phyloP scores from a whole-genome alignment of 805 yeast genomes.

The Maudiozyma saulgeensis region DNA sequence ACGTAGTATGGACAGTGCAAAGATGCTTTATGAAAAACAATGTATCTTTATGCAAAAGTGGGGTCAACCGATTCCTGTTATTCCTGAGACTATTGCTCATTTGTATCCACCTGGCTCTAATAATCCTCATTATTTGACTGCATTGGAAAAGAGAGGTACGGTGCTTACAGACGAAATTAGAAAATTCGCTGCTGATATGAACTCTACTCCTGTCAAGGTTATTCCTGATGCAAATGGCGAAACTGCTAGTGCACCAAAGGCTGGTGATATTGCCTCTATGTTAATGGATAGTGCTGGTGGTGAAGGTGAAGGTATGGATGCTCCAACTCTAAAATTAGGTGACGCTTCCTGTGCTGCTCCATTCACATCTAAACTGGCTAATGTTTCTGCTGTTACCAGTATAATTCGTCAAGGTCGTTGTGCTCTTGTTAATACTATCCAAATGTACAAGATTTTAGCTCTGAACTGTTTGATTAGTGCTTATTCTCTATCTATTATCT shows the following conservation, averaged over 20 bases:
- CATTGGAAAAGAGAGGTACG: conserved; percentile 78
- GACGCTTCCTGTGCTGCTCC: conserved; percentile 99
- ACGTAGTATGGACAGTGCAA: conserved; percentile 53
- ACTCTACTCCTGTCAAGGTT: conserved; percentile 31
- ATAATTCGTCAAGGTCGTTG: conserved; percentile 97
- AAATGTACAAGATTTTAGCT: conserved; percentile 97
- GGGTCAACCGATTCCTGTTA: conserved; percentile 76
- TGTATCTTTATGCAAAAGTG: conserved; percentile 67
- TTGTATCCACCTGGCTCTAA: conserved; percentile 90
- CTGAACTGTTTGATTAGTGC: conserved; percentile 95
- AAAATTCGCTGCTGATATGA: conserved; percentile 46
- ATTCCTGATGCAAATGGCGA: conserved; percentile 29
- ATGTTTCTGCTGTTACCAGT: conserved; percentile 85
- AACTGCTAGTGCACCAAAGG: conserved; percentile 42
- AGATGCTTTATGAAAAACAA: conserved; percentile 75
- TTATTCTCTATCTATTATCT: conserved; percentile 86
- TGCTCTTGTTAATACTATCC: conserved; percentile 93
- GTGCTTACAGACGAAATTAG: conserved; percentile 66
- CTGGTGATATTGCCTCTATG: conserved; percentile 39
- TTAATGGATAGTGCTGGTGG: conserved; percentile 21
- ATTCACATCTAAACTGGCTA: conserved; percentile 86
- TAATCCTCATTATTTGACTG: conserved; percentile 80
- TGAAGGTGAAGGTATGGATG: conserved; percentile 51
- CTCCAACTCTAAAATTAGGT: conserved; percentile 88
- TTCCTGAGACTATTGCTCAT: conserved; percentile 84